These are phyloP conservation scores for Coprinopsis cinerea DNA, from an alignment of 768 basidiomycete species.

Conservation along the genomic window DNA sequence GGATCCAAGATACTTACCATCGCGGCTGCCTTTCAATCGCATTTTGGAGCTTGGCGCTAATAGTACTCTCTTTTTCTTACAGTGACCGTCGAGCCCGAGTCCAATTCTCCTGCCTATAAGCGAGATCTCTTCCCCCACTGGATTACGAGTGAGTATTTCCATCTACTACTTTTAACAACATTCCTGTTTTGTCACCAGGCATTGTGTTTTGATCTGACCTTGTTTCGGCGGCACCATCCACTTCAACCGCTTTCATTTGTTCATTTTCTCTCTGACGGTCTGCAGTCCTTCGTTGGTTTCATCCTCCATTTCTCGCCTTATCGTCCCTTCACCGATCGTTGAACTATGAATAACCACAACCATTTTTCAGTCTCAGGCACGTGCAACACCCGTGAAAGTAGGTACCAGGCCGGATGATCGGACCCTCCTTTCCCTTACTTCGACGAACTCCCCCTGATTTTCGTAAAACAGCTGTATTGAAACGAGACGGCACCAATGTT, in stretches of 20 bases:
- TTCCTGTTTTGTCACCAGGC: too few species aligned
- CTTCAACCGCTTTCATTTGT: neutral
- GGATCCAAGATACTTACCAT: too few species aligned
- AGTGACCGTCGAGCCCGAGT: slow-evolving; percentile 30
- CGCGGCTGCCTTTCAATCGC: neutral
- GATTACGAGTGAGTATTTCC: slow-evolving; percentile 36
- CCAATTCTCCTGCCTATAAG: slow-evolving; percentile 28
- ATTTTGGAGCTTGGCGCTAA: too few species aligned
- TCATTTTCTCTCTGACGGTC: neutral
- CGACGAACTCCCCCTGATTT: too few species aligned
- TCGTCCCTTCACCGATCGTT: too few species aligned
- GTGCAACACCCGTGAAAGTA: slow-evolving; percentile 50
- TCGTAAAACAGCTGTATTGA: slow-evolving; percentile 30
- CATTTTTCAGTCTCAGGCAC: slow-evolving; percentile 39
- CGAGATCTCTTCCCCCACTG: slow-evolving; percentile 41
- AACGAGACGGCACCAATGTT: slow-evolving; percentile 40
- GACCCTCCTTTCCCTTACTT: neutral
- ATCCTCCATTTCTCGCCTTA: neutral
- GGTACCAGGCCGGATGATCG: slow-evolving; percentile 8
- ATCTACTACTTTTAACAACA: neutral
- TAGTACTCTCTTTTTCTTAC: slow-evolving; percentile 27
- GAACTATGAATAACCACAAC: too few species aligned
- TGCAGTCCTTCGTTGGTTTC: too few species aligned
- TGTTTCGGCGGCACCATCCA: too few species aligned
- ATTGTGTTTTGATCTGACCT: too few species aligned